Evolutionary conservation across 2,329 filamentous ascomycete species (phyloP).

Genomic region (Nemania sp.): DNA sequence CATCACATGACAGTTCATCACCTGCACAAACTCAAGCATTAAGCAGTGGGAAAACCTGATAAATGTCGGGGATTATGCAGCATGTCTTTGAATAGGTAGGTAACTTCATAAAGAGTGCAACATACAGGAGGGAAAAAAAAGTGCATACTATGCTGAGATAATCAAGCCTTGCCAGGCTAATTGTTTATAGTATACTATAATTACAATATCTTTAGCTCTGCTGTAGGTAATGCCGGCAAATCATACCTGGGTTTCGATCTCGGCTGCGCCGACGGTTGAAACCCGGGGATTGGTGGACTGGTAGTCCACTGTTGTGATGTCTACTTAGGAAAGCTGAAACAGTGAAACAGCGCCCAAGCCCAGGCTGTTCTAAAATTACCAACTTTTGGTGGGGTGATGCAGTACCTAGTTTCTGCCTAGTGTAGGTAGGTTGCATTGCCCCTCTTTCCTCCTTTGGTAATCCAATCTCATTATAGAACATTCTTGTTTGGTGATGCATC

Average conservation of each 20-base stretch:
- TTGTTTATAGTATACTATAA: neutral
- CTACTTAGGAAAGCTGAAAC: slow-evolving; percentile 26
- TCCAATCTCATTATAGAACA: slow-evolving; percentile 4
- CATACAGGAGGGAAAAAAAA: too few species aligned
- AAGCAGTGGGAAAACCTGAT: too few species aligned
- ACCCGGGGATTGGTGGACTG: slow-evolving; percentile 21
- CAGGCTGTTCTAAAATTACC: slow-evolving; percentile 34
- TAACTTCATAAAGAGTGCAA: too few species aligned
- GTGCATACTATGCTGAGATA: too few species aligned
- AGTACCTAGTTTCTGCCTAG: neutral
- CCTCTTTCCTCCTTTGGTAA: slow-evolving; percentile 27
- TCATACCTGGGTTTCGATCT: slow-evolving; percentile 14
- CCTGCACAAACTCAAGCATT: too few species aligned
- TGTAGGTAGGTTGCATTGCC: slow-evolving; percentile 9
- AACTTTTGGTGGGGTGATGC: slow-evolving; percentile 20
- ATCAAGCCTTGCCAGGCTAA: neutral
- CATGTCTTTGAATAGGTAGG: too few species aligned
- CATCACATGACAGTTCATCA: too few species aligned
- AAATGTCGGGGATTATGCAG: too few species aligned
- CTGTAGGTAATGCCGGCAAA: neutral
- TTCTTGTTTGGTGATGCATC: neutral
- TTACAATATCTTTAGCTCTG: neutral
- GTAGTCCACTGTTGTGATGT: neutral
- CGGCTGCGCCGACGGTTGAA: slow-evolving; percentile 32
- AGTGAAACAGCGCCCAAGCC: slow-evolving; percentile 17